Evolutionary conservation across 139 green algal species (phyloP).

Genomic region (Tetraselmis chui): DNA sequence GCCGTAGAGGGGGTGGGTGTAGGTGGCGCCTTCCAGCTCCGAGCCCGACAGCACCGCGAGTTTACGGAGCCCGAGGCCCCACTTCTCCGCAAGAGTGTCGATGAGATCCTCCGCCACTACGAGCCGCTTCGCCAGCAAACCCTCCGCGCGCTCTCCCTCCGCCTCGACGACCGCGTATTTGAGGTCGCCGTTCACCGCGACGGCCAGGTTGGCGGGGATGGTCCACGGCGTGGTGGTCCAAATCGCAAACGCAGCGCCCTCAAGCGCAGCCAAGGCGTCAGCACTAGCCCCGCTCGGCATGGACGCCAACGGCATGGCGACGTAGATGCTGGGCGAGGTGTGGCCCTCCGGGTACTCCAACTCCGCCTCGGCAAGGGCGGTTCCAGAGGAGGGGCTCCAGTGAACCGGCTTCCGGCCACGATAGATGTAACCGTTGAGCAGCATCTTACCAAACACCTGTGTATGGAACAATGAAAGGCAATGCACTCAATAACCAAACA

Average conservation of each 20-base stretch:
- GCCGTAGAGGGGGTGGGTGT: slow-evolving; percentile 87
- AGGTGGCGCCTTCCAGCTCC: slow-evolving; percentile 71
- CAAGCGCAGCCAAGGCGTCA: slow-evolving; percentile 11
- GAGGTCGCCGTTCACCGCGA: slow-evolving; percentile 88
- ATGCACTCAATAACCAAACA: too few relatives aligned
- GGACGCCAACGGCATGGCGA: slow-evolving; percentile 29
- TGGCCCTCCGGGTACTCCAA: slow-evolving; percentile 94
- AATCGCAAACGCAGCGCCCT: slow-evolving; percentile 57
- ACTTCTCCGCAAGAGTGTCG: slow-evolving; percentile 55
- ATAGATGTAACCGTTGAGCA: slow-evolving; percentile 96
- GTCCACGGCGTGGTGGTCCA: slow-evolving; percentile 99
- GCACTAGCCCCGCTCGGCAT: slow-evolving; percentile 2
- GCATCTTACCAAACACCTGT: slow-evolving; percentile 90
- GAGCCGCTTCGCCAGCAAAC: slow-evolving; percentile 35
- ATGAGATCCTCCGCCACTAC: slow-evolving; percentile 78
- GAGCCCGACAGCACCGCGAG: slow-evolving; percentile 47
- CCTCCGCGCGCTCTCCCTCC: slow-evolving; percentile 28
- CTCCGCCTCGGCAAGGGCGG: slow-evolving; percentile 95
- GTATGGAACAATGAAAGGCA: too few relatives aligned
- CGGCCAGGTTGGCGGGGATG: slow-evolving; percentile 93
- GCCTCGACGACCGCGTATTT: slow-evolving; percentile 80
- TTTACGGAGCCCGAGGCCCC: slow-evolving; percentile 40
- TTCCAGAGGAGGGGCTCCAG: slow-evolving; percentile 89
- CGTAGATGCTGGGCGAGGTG: slow-evolving; percentile 59
- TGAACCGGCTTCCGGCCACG: slow-evolving; percentile 92